Conservation (phyloP, 495 filamentous ascomycete species). For the Parachaetomium inaequale region DNA sequence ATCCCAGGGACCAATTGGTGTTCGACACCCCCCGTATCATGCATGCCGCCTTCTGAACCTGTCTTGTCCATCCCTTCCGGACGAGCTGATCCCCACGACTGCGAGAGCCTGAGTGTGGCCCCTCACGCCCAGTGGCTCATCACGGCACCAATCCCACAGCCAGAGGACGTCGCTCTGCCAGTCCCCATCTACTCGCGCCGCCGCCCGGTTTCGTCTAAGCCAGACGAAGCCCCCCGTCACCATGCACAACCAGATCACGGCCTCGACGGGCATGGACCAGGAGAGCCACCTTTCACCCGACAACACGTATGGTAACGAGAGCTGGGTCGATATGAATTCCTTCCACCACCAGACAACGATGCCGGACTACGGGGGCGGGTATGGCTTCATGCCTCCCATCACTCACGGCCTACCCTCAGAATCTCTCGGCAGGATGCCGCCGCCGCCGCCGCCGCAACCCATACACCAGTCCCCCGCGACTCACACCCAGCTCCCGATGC, state of each 20-base stretch:
- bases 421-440: conserved; percentile 43
- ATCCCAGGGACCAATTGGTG: conserved; percentile 31
- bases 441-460: conserved; percentile 39
- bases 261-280: conserved; percentile 47
- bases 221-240: conserved; percentile 33
- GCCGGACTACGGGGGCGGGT: conserved; percentile 43
- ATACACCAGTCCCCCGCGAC: conserved; percentile 37
- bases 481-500: conserved; percentile 50
- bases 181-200: conserved; percentile 27
- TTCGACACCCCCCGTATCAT: conserved; percentile 26
- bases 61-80: conserved; percentile 27
- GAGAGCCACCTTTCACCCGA: conserved; percentile 47
- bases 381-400: conserved; percentile 41
- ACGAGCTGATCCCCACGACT: conserved; percentile 27
- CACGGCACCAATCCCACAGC: conserved; percentile 20
- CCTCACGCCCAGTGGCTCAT: conserved; percentile 26
- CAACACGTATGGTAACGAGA: conserved; percentile 37
- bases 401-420: conserved; percentile 47
- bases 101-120: conserved; percentile 16
- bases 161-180: conserved; percentile 20
- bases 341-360: conserved; percentile 47
- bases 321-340: conserved; percentile 47
- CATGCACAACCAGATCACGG: conserved; percentile 51
- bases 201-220: conserved; percentile 30
- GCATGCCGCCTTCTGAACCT: conserved; percentile 30